Conservation (phyloP, 179 eudicot genomes). For the Vitellaria paradoxa region DNA sequence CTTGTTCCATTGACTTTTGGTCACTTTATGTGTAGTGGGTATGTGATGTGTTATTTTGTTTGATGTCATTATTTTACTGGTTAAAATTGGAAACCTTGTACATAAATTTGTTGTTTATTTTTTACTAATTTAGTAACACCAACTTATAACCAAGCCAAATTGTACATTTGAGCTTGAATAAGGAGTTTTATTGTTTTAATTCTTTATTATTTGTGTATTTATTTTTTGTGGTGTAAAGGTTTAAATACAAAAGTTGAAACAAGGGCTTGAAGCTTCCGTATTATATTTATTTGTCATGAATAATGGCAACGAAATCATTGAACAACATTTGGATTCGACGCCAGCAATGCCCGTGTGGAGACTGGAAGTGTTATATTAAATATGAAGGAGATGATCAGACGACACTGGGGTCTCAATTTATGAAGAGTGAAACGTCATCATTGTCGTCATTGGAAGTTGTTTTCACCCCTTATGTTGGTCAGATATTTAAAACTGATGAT, state of each 20-base stretch:
- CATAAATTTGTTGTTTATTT: not conserved
- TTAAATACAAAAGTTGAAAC: not conserved
- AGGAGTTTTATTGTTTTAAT: conserved; percentile 2
- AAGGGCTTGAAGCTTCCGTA: conserved; percentile 6
- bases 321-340: conserved; percentile 47
- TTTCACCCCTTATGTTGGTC: conserved; percentile 56
- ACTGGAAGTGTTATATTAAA: conserved; percentile 47
- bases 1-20: not conserved
- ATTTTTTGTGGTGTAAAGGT: not conserved
- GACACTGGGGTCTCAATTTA: conserved; percentile 17
- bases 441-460: conserved; percentile 21
- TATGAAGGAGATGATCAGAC: conserved; percentile 37
- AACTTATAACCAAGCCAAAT: not conserved
- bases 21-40: conserved; percentile 8
- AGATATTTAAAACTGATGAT: conserved; percentile 48
- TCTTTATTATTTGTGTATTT: not conserved
- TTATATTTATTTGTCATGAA: not conserved
- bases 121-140: not conserved
- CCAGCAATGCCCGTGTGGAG: conserved; percentile 59
- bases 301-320: conserved; percentile 30
- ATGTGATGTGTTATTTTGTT: not conserved
- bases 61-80: not conserved
- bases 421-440: conserved; percentile 19
- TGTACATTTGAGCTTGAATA: not conserved
- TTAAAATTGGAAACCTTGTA: not conserved